Base-by-base conservation (phyloP, 495 filamentous ascomycete species). In the Penicillium bialowiezense region DNA sequence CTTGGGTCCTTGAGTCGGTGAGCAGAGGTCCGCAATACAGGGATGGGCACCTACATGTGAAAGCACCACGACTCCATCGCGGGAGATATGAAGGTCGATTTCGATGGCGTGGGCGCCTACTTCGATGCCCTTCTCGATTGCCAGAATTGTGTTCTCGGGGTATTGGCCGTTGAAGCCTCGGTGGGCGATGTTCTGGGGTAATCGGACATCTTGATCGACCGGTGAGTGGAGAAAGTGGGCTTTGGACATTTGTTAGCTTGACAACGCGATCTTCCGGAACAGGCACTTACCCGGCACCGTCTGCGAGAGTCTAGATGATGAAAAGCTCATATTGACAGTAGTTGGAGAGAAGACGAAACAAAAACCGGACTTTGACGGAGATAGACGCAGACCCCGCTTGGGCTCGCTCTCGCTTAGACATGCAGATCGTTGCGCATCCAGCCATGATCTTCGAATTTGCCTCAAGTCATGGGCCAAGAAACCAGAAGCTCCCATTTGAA, bases 71-170 rank as follows among this genome's bases (percentile, higher is more conserved):
- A 95, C 84, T 8, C 85, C 83, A 63, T 97, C 92, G 45, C 78
- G 82, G 1, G 88, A 84, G 18, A 95, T 60, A 56, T 95, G 92
- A 14, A 97, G 60, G 63, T 97, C 91, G 7, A 89, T 90, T 68
- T 97, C 92, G 14, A 97, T 70, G 0, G 88, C 91, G 60, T 96
- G 79, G 2, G 85, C 82, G 21, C 90, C 90, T 19, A 80, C 82
- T 13, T 79, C 69, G 0, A 91, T 74, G 4, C 91, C 92, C 3
- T 72, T 83, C 34, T 72, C 68, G 68, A 96, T 93, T 7, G 88
- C 88, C 12, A 69, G 73, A 74, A 96, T 80, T 2, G 88, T 86
- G 65, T 97, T 97, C 69, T 97, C 92, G 0, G 92, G 90, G 54
- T 79, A 88, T 31, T 77, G 74, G 0, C 78, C 81, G 58, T 87